Conservation (phyloP, 2,329 filamentous ascomycete genomes). For the Zymoseptoria ardabiliae region DNA sequence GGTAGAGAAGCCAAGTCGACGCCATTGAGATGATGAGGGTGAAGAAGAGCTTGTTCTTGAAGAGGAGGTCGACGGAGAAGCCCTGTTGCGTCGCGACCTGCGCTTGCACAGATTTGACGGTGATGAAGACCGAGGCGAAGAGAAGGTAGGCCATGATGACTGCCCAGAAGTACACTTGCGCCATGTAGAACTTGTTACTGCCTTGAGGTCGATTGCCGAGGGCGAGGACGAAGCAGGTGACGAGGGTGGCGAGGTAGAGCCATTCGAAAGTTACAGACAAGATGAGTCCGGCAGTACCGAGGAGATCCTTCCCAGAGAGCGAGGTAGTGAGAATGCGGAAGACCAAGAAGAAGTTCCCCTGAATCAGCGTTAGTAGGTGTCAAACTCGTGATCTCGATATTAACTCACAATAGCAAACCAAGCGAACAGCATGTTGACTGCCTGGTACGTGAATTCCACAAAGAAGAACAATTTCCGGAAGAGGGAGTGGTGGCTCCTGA, state of each 20-base stretch:
- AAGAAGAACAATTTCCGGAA: conserved; percentile 84
- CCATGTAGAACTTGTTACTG: conserved; percentile 87
- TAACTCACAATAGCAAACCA: conserved; percentile 80
- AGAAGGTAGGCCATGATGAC: conserved; percentile 92
- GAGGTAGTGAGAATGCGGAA: conserved; percentile 94
- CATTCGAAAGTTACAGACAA: conserved; percentile 90
- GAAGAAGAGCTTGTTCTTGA: conserved; percentile 84
- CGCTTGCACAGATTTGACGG: conserved; percentile 72
- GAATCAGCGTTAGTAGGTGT: conserved; percentile 1
- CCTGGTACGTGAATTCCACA: conserved; percentile 90
- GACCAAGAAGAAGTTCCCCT: conserved; percentile 95
- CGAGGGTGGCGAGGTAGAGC: conserved; percentile 84
- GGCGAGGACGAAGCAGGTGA: conserved; percentile 90
- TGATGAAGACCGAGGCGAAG: conserved; percentile 92
- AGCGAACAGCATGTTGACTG: conserved; percentile 93
- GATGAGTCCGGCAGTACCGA: conserved; percentile 70
- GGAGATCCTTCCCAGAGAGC: conserved; percentile 59
- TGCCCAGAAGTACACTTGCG: conserved; percentile 98
- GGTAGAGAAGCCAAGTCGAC: conserved; percentile 89
- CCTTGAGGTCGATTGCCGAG: conserved; percentile 92
- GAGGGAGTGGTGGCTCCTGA: conserved; percentile 83
- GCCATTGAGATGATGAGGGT: conserved; percentile 86
- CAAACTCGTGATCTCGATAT: neutral
- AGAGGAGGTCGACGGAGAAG: conserved; percentile 66
- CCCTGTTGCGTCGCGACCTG: conserved; percentile 52